Evolutionary conservation across 129 eudicot species (phyloP).

Genomic region (Flaveria sonorensis): DNA sequence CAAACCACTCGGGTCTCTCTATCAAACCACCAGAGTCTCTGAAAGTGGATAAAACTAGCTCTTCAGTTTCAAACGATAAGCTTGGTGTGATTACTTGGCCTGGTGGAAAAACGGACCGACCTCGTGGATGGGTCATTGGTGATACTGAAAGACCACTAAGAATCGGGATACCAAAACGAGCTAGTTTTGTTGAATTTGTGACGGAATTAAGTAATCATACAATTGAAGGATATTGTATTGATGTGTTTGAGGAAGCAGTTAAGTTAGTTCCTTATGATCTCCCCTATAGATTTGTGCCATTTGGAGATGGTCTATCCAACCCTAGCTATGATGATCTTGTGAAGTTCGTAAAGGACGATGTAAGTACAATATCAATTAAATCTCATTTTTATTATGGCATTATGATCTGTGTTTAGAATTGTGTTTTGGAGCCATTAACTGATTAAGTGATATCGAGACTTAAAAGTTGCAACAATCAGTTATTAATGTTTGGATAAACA

Average conservation of each 20-base stretch:
- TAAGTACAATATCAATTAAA: conserved; percentile 35
- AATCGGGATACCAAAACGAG: conserved; percentile 60
- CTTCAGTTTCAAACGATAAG: conserved; percentile 34
- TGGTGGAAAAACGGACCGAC: conserved; percentile 52
- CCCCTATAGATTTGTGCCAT: conserved; percentile 48
- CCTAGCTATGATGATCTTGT: conserved; percentile 61
- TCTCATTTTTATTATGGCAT: not conserved
- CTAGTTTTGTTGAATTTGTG: conserved; percentile 58
- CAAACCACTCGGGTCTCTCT: conserved; percentile 64
- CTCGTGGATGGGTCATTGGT: conserved; percentile 80
- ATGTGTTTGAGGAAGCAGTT: conserved; percentile 55
- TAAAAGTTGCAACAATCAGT: not conserved
- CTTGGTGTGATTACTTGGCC: conserved; percentile 64
- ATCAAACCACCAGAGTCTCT: conserved; percentile 47
- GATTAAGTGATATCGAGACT: not conserved
- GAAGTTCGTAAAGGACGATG: conserved; percentile 41
- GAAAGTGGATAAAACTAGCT: conserved; percentile 28
- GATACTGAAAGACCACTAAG: conserved; percentile 52
- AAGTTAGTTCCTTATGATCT: conserved; percentile 57
- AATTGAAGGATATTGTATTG: conserved; percentile 64
- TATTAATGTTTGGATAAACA: not conserved
- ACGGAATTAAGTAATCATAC: conserved; percentile 47
- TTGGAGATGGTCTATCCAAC: conserved; percentile 59
- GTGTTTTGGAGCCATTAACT: conserved; percentile 1
- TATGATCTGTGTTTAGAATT: not conserved